These are phyloP conservation scores for Avena sativa DNA, from an alignment of 176 grass and related monocot species.

Conservation along the genomic window DNA sequence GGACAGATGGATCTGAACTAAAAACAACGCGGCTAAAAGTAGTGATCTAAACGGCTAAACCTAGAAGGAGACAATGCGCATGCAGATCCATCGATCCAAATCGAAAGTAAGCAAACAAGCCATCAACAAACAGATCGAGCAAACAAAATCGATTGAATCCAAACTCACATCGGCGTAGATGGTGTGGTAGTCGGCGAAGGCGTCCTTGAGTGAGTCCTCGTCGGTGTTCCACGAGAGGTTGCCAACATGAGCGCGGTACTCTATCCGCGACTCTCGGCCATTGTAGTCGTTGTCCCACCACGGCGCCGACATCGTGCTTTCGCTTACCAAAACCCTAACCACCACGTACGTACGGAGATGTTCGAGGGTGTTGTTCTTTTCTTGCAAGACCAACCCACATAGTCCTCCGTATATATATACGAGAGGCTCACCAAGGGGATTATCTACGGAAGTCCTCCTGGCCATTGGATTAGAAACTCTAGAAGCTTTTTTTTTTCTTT, in stretches of 20 bases:
- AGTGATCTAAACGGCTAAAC: not conserved
- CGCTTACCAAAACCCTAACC: no score
- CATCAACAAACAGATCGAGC: not conserved
- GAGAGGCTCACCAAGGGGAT: no score
- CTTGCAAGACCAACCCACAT: no score
- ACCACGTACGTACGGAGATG: no score
- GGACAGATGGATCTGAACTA: no score
- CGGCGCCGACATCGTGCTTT: constrained; percentile 17
- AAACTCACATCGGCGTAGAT: constrained; percentile 36
- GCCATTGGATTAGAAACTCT: no score
- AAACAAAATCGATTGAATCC: no score
- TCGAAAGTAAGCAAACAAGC: not conserved
- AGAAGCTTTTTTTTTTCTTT: no score
- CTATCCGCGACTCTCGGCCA: not conserved
- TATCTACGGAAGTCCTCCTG: no score
- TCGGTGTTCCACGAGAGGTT: constrained; percentile 57
- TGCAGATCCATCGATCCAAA: not conserved
- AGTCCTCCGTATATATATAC: no score
- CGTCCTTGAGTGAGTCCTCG: constrained; percentile 52
- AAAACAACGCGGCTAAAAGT: no score
- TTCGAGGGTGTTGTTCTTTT: no score
- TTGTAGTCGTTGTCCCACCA: constrained; percentile 20
- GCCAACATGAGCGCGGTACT: constrained; percentile 37
- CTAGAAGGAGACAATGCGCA: not conserved
- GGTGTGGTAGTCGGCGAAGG: constrained; percentile 51